Conservation (phyloP, 352 stramenopile species). For the Phytophthora boehmeriae region DNA sequence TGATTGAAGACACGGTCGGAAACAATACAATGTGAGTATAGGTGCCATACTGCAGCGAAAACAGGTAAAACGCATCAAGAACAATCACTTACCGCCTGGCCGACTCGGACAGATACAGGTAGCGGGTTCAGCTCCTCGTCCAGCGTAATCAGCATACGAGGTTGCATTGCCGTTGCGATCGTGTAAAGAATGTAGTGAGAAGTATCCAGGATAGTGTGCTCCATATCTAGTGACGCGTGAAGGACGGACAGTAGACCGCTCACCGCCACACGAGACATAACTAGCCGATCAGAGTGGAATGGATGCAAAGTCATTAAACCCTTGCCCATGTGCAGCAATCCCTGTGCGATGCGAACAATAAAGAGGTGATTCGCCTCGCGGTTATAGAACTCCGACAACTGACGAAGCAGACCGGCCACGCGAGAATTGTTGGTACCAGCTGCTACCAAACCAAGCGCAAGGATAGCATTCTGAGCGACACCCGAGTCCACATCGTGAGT, state of each 20-base stretch:
- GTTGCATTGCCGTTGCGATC: constrained; percentile 97
- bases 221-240: constrained; percentile 96
- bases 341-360: constrained; percentile 98
- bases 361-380: constrained; percentile 98
- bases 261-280: constrained; percentile 92
- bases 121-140: constrained; percentile 97
- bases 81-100: constrained; percentile 91
- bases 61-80: constrained; percentile 3
- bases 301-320: constrained; percentile 98
- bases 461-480: constrained; percentile 97
- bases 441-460: constrained; percentile 96
- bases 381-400: constrained; percentile 98
- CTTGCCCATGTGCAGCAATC: constrained; percentile 99
- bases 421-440: constrained; percentile 99
- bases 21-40: constrained; percentile 23
- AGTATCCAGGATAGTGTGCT: constrained; percentile 98
- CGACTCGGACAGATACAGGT: constrained; percentile 98
- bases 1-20: constrained; percentile 22
- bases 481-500: constrained; percentile 98
- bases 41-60: neutral
- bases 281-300: constrained; percentile 96
- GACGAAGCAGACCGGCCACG: constrained; percentile 96
- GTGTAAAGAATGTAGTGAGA: constrained; percentile 99
- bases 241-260: constrained; percentile 96
- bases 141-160: constrained; percentile 98